Conservation (phyloP, 192 early-diverging fungal species). For the Glomus cerebriforme region DNA sequence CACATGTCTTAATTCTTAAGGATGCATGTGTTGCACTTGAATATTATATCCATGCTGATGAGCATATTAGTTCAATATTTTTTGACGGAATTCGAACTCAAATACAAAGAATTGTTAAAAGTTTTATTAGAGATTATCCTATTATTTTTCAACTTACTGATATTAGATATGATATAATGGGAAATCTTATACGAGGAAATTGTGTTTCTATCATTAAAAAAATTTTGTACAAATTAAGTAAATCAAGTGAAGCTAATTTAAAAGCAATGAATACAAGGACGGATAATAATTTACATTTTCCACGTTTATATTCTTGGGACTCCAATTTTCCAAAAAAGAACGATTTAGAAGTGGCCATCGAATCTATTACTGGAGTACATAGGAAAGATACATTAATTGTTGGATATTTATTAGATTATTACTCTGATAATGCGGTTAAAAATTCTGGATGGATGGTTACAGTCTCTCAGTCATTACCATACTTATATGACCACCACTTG, state of each 20-base stretch:
- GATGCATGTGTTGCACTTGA: not conserved
- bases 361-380: not conserved
- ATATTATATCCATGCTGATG: not conserved
- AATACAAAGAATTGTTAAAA: not conserved
- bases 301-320: not conserved
- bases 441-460: constrained; percentile 19
- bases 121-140: not conserved
- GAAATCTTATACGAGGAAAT: not conserved
- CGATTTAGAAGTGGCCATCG: not conserved
- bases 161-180: not conserved
- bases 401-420: constrained; percentile 11
- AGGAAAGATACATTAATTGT: not conserved
- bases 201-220: not conserved
- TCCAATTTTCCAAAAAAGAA: not conserved
- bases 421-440: constrained; percentile 1
- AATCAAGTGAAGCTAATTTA: not conserved
- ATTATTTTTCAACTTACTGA: not conserved
- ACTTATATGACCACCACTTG: not conserved
- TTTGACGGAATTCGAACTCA: not conserved
- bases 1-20: not conserved
- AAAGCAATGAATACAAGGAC: not conserved
- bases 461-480: not conserved
- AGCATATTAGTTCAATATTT: not conserved
- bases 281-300: not conserved
- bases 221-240: not conserved